These are phyloP conservation scores for Lipomyces yarrowii DNA, from an alignment of 1,139 yeast genomes.

Conservation along the genomic window DNA sequence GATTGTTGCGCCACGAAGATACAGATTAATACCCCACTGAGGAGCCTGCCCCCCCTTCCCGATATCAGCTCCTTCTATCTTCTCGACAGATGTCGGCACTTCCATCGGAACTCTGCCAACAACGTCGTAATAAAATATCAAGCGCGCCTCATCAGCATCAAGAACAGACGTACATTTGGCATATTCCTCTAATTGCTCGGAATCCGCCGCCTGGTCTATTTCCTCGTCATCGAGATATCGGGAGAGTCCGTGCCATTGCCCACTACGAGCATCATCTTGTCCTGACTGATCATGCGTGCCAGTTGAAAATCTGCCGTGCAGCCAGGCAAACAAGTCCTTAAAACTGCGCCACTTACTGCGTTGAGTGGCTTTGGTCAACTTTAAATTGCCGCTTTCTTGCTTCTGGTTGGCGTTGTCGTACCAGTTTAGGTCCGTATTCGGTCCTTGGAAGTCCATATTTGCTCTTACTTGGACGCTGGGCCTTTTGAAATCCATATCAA, in stretches of 20 bases:
- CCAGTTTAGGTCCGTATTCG: constrained; percentile 1
- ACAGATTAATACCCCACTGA: constrained; percentile 64
- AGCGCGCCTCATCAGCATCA: constrained; percentile 59
- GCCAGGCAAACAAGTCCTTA: constrained; percentile 16
- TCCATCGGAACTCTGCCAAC: constrained; percentile 61
- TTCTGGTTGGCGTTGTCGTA: constrained; percentile 7
- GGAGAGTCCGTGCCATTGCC: constrained; percentile 45
- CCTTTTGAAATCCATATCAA: constrained; percentile 51
- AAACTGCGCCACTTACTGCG: constrained; percentile 25
- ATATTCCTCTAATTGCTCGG: constrained; percentile 61
- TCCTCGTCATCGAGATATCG: constrained; percentile 49
- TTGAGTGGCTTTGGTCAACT: constrained; percentile 1
- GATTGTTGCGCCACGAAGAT: constrained; percentile 62
- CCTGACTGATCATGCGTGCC: constrained; percentile 1
- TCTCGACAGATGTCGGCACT: neutral
- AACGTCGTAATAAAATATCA: constrained; percentile 67
- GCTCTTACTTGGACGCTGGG: constrained; percentile 66
- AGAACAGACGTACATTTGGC: constrained; percentile 77
- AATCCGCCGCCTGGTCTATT: constrained; percentile 37
- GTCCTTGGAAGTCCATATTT: constrained; percentile 58
- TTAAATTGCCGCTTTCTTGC: neutral
- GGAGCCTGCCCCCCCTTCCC: constrained; percentile 62
- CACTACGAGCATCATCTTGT: constrained; percentile 22
- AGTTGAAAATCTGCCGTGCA: constrained; percentile 7
- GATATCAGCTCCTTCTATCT: constrained; percentile 51